Conservation (phyloP, 768 basidiomycete species). For the Naganishia randhawae region DNA sequence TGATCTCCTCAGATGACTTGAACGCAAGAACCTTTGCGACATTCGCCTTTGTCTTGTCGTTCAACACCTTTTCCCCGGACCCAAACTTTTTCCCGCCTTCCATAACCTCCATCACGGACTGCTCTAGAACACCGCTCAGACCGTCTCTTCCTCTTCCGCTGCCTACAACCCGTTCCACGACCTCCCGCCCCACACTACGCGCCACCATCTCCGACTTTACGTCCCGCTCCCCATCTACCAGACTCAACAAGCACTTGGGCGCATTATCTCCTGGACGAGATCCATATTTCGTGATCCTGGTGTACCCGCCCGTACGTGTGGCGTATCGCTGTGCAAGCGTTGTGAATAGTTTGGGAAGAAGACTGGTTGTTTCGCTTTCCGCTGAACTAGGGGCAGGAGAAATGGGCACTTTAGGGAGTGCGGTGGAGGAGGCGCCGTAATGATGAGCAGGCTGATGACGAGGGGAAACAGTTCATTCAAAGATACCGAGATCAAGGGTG, state of each 20-base stretch:
- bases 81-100: conserved; percentile 14
- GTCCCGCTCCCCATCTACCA: conserved; percentile 92
- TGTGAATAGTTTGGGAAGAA: conserved; percentile 75
- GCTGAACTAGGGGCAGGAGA: conserved; percentile 34
- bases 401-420: conserved; percentile 43
- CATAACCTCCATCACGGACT: not conserved
- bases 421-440: conserved; percentile 21
- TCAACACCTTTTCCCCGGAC: conserved; percentile 30
- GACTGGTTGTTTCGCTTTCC: conserved; percentile 13
- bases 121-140: not conserved
- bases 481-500: not conserved
- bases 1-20: conserved; percentile 34
- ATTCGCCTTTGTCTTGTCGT: conserved; percentile 35
- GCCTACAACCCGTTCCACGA: conserved; percentile 43
- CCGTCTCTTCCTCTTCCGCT: conserved; percentile 31
- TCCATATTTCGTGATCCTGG: conserved; percentile 87
- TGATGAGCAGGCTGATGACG: conserved; percentile 31
- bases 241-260: conserved; percentile 80
- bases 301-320: conserved; percentile 84
- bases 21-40: conserved; percentile 41
- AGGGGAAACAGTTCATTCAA: conserved; percentile 24
- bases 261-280: conserved; percentile 87
- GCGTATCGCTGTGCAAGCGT: conserved; percentile 76
- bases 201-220: conserved; percentile 83
- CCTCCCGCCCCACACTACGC: conserved; percentile 78